Base-by-base conservation (phyloP, 495 filamentous ascomycete genomes). In the Parathielavia appendiculata region DNA sequence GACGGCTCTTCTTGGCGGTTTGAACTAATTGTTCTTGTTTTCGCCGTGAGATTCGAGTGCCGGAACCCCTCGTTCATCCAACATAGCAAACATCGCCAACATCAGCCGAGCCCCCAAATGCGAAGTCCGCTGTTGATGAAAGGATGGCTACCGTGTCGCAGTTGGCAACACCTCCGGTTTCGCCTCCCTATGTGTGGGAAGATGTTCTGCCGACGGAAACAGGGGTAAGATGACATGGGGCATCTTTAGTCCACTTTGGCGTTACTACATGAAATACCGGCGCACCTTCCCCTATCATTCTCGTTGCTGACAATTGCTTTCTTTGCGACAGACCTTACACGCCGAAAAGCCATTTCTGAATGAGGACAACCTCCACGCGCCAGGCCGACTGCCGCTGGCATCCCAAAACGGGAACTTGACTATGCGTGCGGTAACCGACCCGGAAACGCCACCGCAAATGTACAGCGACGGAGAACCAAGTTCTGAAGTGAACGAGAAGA, bases 111-210 rank as follows among this genome's bases (percentile, higher is more conserved):
- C 32, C 53, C 32, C 6, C 23, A 46, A 20, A 52, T 51, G 26
- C 23, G 46, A 57, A 43, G 45, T 14, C 45, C 16, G 11, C 23
- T 14, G 19, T 16, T 39, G 59, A 66, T 66, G 62, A 63, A 14
- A 65, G n/a, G n/a, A 81, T 82, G 79, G 76, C 79, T 60, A 69
- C 79, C 62, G 75, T 81, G 67, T 79, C 78, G 57, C 76, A 78
- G 60, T 75, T 72, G 56, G 64, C 76, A 32, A 74, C 64, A 62
- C 73, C 79, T 35, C 62, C 83, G 53, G 79, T 76, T 52, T 77
- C 78, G 50, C 75, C 79, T 32, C 73, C 71, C 50, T 73, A 71
- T 49, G 64, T 76, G 54, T 85, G 83, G 83, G 77, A 78, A 57
- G 76, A 78, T 59, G 63, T 75, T 49, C 66, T 76, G 36, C 62